These are phyloP conservation scores for Sarcodon aspratus DNA, from an alignment of 768 basidiomycete genomes.

Conservation along the genomic window DNA sequence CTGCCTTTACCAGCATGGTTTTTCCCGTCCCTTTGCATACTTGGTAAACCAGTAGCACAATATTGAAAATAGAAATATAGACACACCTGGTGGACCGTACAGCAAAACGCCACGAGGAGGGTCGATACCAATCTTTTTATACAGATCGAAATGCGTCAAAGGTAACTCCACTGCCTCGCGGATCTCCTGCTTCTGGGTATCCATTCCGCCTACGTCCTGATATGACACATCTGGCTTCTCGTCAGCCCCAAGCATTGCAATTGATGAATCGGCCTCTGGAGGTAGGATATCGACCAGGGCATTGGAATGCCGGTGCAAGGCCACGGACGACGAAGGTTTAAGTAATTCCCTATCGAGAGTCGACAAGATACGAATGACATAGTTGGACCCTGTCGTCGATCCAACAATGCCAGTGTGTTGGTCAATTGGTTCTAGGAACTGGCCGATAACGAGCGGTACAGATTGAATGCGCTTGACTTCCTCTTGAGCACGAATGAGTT, in stretches of 20 bases:
- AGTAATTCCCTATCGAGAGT: slow-evolving; percentile 95
- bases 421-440: slow-evolving; percentile 98
- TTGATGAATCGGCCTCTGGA: slow-evolving; percentile 96
- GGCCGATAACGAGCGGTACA: slow-evolving; percentile 97
- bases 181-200: slow-evolving; percentile 97
- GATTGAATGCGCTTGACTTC: slow-evolving; percentile 99
- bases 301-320: slow-evolving; percentile 98
- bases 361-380: slow-evolving; percentile 93
- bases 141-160: slow-evolving; percentile 92
- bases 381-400: slow-evolving; percentile 95
- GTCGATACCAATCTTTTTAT: slow-evolving; percentile 99
- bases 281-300: slow-evolving; percentile 97
- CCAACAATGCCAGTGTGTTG: slow-evolving; percentile 95
- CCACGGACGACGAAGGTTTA: slow-evolving; percentile 95
- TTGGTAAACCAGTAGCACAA: neutral
- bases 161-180: slow-evolving; percentile 97
- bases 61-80: neutral
- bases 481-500: slow-evolving; percentile 96
- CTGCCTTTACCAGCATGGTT: slow-evolving; percentile 99
- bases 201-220: slow-evolving; percentile 94
- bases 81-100: slow-evolving; percentile 89
- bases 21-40: slow-evolving; percentile 79
- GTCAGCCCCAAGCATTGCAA: slow-evolving; percentile 87
- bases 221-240: slow-evolving; percentile 95
- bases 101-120: slow-evolving; percentile 94